Percentiles rank a stretch among this genome's conserved stretches.
Evolutionary conservation across 345 rosid genomes (phyloP).

Genomic region (Salix brachista): DNA sequence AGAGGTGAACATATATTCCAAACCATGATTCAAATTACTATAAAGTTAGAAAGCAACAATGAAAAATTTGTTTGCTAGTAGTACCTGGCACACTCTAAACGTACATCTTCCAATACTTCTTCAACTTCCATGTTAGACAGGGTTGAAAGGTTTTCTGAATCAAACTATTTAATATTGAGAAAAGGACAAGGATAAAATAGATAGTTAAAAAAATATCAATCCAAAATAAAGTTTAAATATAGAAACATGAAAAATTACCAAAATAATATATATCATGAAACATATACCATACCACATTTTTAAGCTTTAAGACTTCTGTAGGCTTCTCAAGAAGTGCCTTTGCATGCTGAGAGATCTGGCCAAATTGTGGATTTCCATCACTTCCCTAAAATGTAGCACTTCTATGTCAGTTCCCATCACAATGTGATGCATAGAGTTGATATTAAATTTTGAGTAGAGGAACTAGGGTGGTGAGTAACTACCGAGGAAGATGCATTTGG

Average conservation of each 20-base stretch:
- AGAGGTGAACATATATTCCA: constrained; percentile 7
- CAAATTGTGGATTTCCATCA: constrained; percentile 39
- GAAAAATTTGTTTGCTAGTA: constrained; percentile 21
- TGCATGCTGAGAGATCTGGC: constrained; percentile 64
- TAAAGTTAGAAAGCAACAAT: constrained; percentile 13
- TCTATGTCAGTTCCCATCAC: constrained; percentile 25
- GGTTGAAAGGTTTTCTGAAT: constrained; percentile 43
- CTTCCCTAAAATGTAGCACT: constrained; percentile 37
- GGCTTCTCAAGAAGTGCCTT: constrained; percentile 81
- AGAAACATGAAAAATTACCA: not conserved
- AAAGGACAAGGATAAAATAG: not conserved
- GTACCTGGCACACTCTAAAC: constrained; percentile 83
- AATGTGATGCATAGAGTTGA: not conserved
- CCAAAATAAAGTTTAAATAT: not conserved
- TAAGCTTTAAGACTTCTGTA: constrained; percentile 67
- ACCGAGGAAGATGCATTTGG: constrained; percentile 46
- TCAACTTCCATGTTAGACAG: constrained; percentile 57
- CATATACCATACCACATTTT: constrained; percentile 62
- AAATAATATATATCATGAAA: not conserved
- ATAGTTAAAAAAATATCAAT: constrained; percentile 11
- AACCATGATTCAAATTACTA: not conserved
- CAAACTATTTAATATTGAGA: constrained; percentile 38
- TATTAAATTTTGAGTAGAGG: constrained; percentile 1
- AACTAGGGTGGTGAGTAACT: constrained; percentile 21
- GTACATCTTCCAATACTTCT: constrained; percentile 79